These are phyloP conservation scores for Phyllosticta ampelicida DNA, from an alignment of 2,329 filamentous ascomycete species.

Conservation along the genomic window DNA sequence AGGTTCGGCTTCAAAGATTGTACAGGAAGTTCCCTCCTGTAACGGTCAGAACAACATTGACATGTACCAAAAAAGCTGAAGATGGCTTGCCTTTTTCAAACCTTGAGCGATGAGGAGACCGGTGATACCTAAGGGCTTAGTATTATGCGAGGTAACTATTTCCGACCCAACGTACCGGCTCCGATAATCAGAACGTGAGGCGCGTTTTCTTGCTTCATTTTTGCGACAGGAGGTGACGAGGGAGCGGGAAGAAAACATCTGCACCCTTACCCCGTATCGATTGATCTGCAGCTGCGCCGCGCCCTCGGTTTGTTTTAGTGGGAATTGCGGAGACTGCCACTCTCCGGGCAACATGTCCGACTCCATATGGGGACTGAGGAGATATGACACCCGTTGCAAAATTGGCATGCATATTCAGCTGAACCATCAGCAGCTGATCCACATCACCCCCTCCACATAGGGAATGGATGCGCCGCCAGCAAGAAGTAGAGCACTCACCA, in stretches of 20 bases:
- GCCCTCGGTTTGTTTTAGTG: not conserved
- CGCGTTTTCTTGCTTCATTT: not conserved
- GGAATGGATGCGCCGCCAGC: no score
- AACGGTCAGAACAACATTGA: not conserved
- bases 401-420: not conserved
- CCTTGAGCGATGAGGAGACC: constrained; percentile 33
- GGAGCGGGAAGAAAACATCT: not conserved
- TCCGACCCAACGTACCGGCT: constrained; percentile 3
- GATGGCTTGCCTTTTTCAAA: constrained; percentile 27
- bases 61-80: not conserved
- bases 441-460: no score
- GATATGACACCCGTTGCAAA: not conserved
- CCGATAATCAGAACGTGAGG: constrained; percentile 8
- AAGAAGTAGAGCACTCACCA: no score
- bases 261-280: not conserved
- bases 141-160: not conserved
- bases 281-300: not conserved
- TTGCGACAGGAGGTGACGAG: not conserved
- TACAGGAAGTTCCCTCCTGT: constrained; percentile 12
- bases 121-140: constrained; percentile 13
- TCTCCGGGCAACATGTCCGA: not conserved
- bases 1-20: constrained; percentile 11
- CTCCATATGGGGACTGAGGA: not conserved
- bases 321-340: not conserved
- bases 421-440: not conserved